Evolutionary conservation across 140 eudicot genomes (phyloP).

Genomic region (Senecio squalidus): DNA sequence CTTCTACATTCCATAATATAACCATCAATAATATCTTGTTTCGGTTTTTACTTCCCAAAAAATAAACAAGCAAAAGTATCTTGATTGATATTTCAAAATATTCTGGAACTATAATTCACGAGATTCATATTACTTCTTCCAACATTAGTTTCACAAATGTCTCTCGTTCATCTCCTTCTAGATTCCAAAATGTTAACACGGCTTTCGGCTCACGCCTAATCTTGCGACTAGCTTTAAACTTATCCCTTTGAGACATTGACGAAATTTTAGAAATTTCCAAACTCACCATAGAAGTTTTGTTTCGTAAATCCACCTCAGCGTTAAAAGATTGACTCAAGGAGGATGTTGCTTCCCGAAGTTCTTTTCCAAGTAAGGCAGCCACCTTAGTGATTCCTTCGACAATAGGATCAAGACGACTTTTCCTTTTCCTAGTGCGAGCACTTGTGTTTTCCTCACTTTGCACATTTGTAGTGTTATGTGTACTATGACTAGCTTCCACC

Average conservation of each 20-base stretch:
- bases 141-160: neutral
- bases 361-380: no score
- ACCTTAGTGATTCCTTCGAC: neutral
- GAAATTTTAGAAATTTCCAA: neutral
- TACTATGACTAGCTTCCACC: neutral
- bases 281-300: neutral
- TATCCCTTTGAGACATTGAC: neutral
- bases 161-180: neutral
- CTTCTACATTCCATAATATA: no score
- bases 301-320: neutral
- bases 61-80: no score
- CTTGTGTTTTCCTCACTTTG: neutral
- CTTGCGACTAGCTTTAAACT: neutral
- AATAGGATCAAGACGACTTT: neutral
- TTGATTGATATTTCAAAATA: no score
- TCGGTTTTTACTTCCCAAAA: no score
- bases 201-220: conserved; percentile 3
- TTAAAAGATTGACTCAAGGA: neutral
- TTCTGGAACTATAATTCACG: no score
- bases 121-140: no score
- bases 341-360: no score
- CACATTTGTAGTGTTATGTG: neutral
- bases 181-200: neutral
- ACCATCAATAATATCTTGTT: no score
- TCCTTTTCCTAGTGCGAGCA: neutral